Conservation (phyloP, 805 yeast species). For the Saccharomycopsis guyanensis region DNA sequence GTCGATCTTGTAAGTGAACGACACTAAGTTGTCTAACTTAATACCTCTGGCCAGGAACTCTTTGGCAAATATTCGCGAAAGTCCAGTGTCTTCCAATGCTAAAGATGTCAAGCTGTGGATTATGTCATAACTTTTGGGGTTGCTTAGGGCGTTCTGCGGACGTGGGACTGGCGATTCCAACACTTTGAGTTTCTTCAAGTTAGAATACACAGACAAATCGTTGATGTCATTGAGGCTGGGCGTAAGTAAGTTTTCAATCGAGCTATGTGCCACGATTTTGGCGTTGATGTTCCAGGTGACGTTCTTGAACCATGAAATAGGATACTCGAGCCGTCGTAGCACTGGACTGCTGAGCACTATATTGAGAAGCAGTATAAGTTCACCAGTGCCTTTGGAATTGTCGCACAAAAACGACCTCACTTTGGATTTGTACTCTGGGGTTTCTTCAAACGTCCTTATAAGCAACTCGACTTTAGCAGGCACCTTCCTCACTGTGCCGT, state of each 20-base stretch:
- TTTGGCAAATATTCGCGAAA: slow-evolving; percentile 3
- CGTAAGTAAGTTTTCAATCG: slow-evolving; percentile 3
- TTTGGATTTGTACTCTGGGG: background rate
- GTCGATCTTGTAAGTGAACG: slow-evolving; percentile 18
- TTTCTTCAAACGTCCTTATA: background rate
- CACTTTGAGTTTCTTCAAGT: slow-evolving; percentile 7
- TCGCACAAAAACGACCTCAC: slow-evolving; percentile 7
- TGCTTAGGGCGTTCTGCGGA: background rate
- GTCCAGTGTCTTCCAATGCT: slow-evolving; percentile 15
- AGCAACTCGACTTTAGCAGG: background rate
- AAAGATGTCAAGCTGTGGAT: slow-evolving; percentile 8
- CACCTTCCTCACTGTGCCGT: background rate
- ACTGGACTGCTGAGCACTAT: background rate
- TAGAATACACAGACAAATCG: slow-evolving; percentile 2
- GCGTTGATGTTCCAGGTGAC: slow-evolving; percentile 9
- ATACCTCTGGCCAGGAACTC: background rate
- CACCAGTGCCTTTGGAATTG: background rate
- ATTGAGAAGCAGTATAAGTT: background rate
- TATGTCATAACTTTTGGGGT: slow-evolving; percentile 1
- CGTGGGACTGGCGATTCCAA: slow-evolving; percentile 4
- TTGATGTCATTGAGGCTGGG: slow-evolving; percentile 12
- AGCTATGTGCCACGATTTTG: background rate
- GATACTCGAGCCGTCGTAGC: slow-evolving; percentile 8
- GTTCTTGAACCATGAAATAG: slow-evolving; percentile 10
- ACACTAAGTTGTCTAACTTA: slow-evolving; percentile 1